These are phyloP conservation scores for Beverwykella pulmonaria DNA, from an alignment of 495 filamentous ascomycete species.

Conservation along the genomic window DNA sequence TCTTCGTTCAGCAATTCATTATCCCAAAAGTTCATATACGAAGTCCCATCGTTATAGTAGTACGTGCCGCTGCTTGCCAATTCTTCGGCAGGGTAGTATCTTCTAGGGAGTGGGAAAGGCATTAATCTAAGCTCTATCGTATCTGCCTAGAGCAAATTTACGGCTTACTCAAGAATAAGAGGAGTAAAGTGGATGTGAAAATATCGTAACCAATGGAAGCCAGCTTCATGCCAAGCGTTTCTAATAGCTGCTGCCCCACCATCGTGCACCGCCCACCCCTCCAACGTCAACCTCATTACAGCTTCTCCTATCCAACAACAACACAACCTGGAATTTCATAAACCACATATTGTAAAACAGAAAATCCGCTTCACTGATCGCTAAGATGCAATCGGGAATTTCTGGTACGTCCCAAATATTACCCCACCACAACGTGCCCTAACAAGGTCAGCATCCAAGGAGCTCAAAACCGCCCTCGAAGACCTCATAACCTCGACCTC, in stretches of 20 bases:
- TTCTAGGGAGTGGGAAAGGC: too few species aligned
- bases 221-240: not conserved
- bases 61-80: too few species aligned
- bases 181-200: too few species aligned
- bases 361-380: not conserved
- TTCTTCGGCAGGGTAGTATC: too few species aligned
- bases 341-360: not conserved
- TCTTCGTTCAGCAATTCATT: too few species aligned
- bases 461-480: slow-evolving; percentile 83
- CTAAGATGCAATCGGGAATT: slow-evolving; percentile 85
- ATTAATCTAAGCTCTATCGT: too few species aligned
- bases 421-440: slow-evolving; percentile 2
- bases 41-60: too few species aligned
- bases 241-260: not conserved
- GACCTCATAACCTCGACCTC: slow-evolving; percentile 63
- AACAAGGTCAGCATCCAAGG: slow-evolving; percentile 67
- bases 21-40: too few species aligned
- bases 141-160: too few species aligned
- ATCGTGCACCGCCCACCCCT: slow-evolving; percentile 12
- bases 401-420: slow-evolving; percentile 57
- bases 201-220: not conserved
- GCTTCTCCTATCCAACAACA: not conserved
- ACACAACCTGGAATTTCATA: not conserved
- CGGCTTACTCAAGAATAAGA: too few species aligned
- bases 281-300: slow-evolving; percentile 20